A percentile compares a stretch with the other conserved stretches of the same genome.
These are phyloP conservation scores for Aspergillus bombycis DNA, from an alignment of 2,329 filamentous ascomycete genomes.

Conservation along the genomic window DNA sequence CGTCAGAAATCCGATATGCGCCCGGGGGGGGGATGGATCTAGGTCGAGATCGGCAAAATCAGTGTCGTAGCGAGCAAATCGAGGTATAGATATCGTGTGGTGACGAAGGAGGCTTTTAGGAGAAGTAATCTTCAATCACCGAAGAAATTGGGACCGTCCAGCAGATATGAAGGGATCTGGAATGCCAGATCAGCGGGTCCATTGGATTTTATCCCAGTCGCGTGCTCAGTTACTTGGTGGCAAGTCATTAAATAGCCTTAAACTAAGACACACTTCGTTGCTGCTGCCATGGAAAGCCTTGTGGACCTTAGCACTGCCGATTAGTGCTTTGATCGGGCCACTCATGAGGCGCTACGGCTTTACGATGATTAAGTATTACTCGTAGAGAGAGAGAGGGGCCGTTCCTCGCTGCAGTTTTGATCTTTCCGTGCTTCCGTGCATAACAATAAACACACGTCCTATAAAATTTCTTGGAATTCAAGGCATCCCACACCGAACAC, in stretches of 20 bases:
- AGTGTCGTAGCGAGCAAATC: not conserved
- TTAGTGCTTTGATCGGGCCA: not conserved
- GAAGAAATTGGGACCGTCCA: not conserved
- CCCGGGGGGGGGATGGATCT: not conserved
- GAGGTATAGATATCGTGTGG: not conserved
- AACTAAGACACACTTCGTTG: not conserved
- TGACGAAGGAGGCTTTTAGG: not conserved
- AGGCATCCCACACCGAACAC: not conserved
- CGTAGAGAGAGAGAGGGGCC: too few relatives aligned
- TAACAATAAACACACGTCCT: not conserved
- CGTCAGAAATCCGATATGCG: not conserved
- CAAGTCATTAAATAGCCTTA: not conserved
- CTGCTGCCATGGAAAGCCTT: not conserved
- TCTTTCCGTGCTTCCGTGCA: not conserved
- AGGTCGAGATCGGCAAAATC: not conserved
- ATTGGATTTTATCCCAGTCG: not conserved
- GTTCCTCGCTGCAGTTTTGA: not conserved
- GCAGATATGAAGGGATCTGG: not conserved
- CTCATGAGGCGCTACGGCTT: not conserved
- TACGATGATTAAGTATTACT: not conserved
- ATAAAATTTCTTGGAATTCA: not conserved
- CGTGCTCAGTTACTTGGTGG: constrained; percentile 5
- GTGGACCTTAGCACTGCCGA: not conserved
- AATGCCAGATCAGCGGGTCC: not conserved
- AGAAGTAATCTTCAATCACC: not conserved